Base-by-base conservation (phyloP, 352 stramenopile genomes). In the Phytophthora citrophthora region DNA sequence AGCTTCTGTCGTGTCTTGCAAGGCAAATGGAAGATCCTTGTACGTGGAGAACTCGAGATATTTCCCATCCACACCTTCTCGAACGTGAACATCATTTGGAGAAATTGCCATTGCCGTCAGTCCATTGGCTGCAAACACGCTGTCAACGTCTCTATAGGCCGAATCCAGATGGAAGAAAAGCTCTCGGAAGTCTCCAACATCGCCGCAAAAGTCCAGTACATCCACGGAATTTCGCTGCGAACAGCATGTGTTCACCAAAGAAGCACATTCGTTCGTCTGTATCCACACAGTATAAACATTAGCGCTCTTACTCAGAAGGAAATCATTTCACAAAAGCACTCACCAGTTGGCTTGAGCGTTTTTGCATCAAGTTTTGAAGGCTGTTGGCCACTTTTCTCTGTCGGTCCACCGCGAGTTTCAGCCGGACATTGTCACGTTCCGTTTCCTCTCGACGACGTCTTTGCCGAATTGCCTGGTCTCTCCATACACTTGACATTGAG, bases 321-420 rank as follows among this genome's bases (percentile, higher is more conserved):
- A 15, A 38, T 20, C 24, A 15, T 24, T 38, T 39, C 3, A 41
- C 8, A 15, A 32, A 13, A 11, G n/a, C 5, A 52, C 51, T 51
- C 36, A 68, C 53, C 44, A 68, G 15, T 47, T 68, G 53, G 23
- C 53, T 68, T 20, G 48, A 23, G 24, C 53, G 44, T 29, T 64
- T 63, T 47, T 64, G 47, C 46, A 68, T 51, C 13, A 64, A 48
- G n/a, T 3, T 29, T n/a, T 46, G 32, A 16, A 68, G 46, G 24
- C 27, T 64, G 16, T 29, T 45, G 9, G 61, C 61, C 52, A 68
- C 38, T 18, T 55, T 55, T 23, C n/a, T 27, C 39, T 68, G 68
- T 15, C 60, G 51, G 43, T 83, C 77, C 2, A 80, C 59, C n/a
- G 72, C 70, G 18, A 68, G 44, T 60, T 59, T 70, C 27, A 86